These are phyloP conservation scores for Fraxinus velutina DNA, from an alignment of 305 asterid genomes.

Conservation along the genomic window DNA sequence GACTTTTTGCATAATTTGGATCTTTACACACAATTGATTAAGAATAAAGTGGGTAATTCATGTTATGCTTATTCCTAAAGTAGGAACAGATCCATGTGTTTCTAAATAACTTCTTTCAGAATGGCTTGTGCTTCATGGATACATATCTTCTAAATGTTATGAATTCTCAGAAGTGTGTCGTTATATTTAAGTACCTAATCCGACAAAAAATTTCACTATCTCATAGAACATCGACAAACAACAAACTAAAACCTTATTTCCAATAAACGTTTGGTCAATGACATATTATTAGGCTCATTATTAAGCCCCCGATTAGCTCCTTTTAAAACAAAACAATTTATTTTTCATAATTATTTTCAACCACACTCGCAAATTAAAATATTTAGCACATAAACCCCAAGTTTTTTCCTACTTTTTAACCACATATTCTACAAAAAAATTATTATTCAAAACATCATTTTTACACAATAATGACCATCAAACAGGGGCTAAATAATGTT, in stretches of 20 bases:
- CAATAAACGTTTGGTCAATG: background rate
- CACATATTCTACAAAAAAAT: background rate
- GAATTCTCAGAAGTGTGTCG: background rate
- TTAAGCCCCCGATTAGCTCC: background rate
- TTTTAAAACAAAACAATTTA: background rate
- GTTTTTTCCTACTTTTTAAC: background rate
- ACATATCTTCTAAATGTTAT: constrained; percentile 8
- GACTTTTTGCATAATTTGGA: background rate
- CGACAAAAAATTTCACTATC: background rate
- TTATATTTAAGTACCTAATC: background rate
- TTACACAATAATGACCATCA: background rate
- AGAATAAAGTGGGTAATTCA: constrained; percentile 3
- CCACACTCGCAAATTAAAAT: background rate
- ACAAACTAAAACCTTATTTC: background rate
- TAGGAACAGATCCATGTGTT: constrained; percentile 5
- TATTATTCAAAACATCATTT: background rate
- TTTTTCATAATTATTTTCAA: background rate
- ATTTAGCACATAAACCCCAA: background rate
- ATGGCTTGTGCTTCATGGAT: constrained; percentile 2
- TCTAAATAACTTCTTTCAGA: constrained; percentile 16
- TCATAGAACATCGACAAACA: background rate
- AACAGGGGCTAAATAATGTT: background rate
- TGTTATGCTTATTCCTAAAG: constrained; percentile 12
- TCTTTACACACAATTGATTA: background rate
- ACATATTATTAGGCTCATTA: background rate